Conservation (phyloP, 2,329 filamentous ascomycete species). For the Apiospora phragmitis region DNA sequence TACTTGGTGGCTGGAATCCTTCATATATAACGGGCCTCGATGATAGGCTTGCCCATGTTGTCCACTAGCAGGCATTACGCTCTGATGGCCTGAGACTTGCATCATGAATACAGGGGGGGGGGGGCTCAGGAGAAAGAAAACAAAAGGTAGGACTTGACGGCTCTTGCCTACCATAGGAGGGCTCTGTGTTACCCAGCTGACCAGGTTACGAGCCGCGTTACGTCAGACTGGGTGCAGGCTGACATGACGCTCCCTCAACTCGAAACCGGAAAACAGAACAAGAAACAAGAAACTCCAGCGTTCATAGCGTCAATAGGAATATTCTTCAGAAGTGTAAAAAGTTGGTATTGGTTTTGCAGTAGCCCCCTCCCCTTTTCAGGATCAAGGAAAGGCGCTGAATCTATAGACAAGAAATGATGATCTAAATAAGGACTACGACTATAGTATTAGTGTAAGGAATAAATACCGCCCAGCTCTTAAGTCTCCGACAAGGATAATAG, state of each 20-base stretch:
- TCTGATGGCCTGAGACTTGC: background rate
- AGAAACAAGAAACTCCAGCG: background rate
- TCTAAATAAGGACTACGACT: background rate
- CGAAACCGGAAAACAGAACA: background rate
- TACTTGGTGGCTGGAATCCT: background rate
- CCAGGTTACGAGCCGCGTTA: background rate
- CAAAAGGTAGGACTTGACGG: background rate
- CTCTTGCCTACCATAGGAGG: background rate
- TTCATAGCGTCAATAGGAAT: background rate
- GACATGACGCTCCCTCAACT: background rate
- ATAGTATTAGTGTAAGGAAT: background rate
- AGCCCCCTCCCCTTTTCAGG: background rate
- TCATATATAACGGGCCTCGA: background rate
- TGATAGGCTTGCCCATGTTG: background rate
- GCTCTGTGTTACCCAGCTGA: background rate
- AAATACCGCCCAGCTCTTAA: background rate
- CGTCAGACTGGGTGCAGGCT: background rate
- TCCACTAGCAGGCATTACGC: background rate
- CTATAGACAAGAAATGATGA: background rate
- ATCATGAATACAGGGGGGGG: background rate
- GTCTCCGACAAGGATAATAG: background rate
- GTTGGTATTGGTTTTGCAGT: background rate
- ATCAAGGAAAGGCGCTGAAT: background rate
- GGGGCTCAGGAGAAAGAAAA: background rate
- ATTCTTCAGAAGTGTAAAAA: background rate